These are phyloP conservation scores for Rhynchosporium graminicola DNA, from an alignment of 2,329 filamentous ascomycete genomes.

Conservation along the genomic window DNA sequence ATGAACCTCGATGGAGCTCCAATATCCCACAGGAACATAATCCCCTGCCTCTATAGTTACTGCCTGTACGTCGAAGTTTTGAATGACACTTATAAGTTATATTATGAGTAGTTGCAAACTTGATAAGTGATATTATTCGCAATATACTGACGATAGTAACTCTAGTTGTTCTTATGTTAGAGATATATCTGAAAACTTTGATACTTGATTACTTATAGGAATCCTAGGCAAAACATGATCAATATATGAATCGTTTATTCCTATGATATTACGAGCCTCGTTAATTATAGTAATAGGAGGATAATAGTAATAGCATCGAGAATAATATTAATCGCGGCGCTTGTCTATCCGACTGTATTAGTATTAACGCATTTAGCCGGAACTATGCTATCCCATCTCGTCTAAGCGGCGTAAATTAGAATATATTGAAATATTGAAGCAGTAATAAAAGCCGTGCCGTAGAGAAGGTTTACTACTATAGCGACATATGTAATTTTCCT, in stretches of 20 bases:
- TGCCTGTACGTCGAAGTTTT: not conserved
- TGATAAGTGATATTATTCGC: constrained; percentile 25
- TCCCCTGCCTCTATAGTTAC: constrained; percentile 19
- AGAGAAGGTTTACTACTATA: constrained; percentile 18
- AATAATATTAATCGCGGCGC: constrained; percentile 53
- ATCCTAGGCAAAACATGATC: constrained; percentile 53
- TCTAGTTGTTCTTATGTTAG: constrained; percentile 5
- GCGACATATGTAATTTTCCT: constrained; percentile 19
- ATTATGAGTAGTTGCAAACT: constrained; percentile 30
- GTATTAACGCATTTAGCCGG: constrained; percentile 51
- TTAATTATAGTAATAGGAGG: constrained; percentile 50
- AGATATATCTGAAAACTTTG: not conserved
- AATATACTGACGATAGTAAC: constrained; percentile 31
- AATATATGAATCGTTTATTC: constrained; percentile 50
- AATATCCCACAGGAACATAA: constrained; percentile 29
- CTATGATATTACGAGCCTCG: constrained; percentile 46
- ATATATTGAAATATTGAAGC: constrained; percentile 45
- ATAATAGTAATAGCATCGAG: constrained; percentile 54
- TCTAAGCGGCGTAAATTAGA: constrained; percentile 56
- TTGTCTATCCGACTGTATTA: constrained; percentile 52
- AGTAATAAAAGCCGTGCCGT: constrained; percentile 22
- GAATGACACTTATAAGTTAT: constrained; percentile 21
- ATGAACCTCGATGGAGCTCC: constrained; percentile 31
- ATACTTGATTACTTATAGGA: constrained; percentile 37
- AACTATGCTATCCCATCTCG: constrained; percentile 50